Conservation (phyloP, 768 basidiomycete species). For the Stropharia rugosoannulata region DNA sequence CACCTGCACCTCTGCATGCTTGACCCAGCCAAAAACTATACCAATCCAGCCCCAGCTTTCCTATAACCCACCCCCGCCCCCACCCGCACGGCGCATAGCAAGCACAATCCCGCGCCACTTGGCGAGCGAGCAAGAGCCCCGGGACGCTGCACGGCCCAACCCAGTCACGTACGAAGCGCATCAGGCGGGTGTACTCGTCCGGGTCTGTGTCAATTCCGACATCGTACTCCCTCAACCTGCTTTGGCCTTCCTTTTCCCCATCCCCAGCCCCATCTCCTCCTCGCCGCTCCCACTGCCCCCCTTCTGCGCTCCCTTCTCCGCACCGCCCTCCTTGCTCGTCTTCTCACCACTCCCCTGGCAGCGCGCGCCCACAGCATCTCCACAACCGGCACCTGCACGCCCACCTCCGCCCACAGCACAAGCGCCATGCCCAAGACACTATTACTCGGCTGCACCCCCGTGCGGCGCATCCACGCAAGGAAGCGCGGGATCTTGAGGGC, state of each 20-base stretch:
- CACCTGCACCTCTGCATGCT: no score
- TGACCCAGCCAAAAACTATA: no score
- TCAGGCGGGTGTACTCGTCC: neutral
- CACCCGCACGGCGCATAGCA: neutral
- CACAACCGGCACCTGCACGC: constrained; percentile 57
- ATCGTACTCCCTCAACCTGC: no score
- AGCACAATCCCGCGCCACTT: constrained; percentile 4
- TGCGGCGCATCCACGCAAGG: constrained; percentile 72
- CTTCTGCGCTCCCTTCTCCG: no score
- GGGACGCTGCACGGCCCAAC: neutral
- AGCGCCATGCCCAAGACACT: constrained; percentile 61
- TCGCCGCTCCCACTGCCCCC: no score
- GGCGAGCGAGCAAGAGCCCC: neutral
- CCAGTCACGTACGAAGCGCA: neutral
- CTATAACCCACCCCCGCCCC: neutral
- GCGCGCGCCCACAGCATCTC: constrained; percentile 31
- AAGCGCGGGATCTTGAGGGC: constrained; percentile 62
- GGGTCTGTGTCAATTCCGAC: neutral
- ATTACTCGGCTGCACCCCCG: constrained; percentile 51
- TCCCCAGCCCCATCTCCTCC: no score
- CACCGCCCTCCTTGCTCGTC: neutral
- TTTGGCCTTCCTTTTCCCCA: no score
- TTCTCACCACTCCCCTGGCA: constrained; percentile 5
- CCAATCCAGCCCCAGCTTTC: no score
- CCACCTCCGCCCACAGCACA: constrained; percentile 72